These are phyloP conservation scores for Wickerhamiella galacta DNA, from an alignment of 805 yeast genomes.

Conservation along the genomic window DNA sequence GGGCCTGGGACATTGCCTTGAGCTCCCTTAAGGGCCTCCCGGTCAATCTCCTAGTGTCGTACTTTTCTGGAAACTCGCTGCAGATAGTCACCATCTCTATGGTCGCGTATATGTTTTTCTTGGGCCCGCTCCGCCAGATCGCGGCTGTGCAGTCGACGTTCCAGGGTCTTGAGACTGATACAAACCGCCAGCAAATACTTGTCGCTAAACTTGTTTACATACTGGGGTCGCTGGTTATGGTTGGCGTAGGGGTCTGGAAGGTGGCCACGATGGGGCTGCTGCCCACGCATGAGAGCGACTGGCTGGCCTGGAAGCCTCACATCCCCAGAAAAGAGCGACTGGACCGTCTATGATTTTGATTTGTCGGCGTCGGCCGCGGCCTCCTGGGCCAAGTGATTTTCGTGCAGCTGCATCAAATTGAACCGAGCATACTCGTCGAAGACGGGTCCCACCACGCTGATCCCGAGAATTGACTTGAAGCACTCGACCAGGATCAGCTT, in stretches of 20 bases:
- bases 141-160: conserved; percentile 41
- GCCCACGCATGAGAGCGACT: conserved; percentile 76
- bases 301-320: conserved; percentile 70
- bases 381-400: conserved; percentile 17
- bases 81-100: conserved; percentile 85
- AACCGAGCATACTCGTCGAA: conserved; percentile 47
- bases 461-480: conserved; percentile 75
- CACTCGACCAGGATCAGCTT: conserved; percentile 72
- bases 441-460: conserved; percentile 47
- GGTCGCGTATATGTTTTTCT: conserved; percentile 63
- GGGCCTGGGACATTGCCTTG: conserved; percentile 75
- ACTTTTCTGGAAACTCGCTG: conserved; percentile 79
- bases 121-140: conserved; percentile 59
- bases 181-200: conserved; percentile 16
- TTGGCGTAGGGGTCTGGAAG: conserved; percentile 73
- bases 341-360: background rate
- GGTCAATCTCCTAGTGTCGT: conserved; percentile 78
- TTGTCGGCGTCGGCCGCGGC: background rate
- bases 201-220: conserved; percentile 34
- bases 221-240: conserved; percentile 32
- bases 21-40: conserved; percentile 79
- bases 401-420: conserved; percentile 59
- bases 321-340: background rate
- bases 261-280: conserved; percentile 75
- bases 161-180: conserved; percentile 18